Conservation (phyloP, 2,329 filamentous ascomycete genomes). For the Pestalotiopsis sp. region DNA sequence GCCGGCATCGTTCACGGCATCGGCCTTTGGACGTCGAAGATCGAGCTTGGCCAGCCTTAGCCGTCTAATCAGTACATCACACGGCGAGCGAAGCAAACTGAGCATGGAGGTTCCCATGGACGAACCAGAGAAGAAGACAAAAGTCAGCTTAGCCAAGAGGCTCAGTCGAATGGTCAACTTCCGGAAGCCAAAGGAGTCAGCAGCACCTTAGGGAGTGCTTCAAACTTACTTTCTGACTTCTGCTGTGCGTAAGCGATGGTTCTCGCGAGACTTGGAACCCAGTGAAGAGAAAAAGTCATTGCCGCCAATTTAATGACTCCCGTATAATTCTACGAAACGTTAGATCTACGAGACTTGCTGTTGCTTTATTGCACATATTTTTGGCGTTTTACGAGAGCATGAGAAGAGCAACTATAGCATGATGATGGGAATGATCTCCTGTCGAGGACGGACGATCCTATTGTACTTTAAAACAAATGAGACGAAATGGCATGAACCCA, state of each 20-base stretch:
- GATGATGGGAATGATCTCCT: constrained; percentile 22
- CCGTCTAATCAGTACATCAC: constrained; percentile 73
- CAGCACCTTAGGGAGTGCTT: constrained; percentile 21
- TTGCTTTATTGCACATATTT: constrained; percentile 21
- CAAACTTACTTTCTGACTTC: constrained; percentile 10
- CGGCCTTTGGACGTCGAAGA: constrained; percentile 69
- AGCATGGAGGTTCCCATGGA: constrained; percentile 67
- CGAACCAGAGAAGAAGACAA: constrained; percentile 59
- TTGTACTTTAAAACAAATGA: constrained; percentile 20
- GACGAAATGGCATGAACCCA: constrained; percentile 9
- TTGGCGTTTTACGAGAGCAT: constrained; percentile 26
- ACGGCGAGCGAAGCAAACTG: constrained; percentile 75
- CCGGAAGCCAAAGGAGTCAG: constrained; percentile 65
- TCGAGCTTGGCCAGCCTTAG: constrained; percentile 78
- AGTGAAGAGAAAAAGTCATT: not conserved
- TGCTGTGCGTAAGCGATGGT: not conserved
- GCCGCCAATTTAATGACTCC: not conserved
- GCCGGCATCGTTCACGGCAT: constrained; percentile 63
- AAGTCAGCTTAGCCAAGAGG: constrained; percentile 67
- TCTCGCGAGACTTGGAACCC: constrained; percentile 15
- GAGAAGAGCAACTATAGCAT: constrained; percentile 24
- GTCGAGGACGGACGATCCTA: not conserved
- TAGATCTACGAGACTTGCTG: constrained; percentile 16
- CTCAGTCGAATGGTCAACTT: constrained; percentile 78
- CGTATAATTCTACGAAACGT: constrained; percentile 17